phyloP scores from a whole-genome alignment of 495 filamentous ascomycete genomes.

The Lasiosphaeriaceae sp. region DNA sequence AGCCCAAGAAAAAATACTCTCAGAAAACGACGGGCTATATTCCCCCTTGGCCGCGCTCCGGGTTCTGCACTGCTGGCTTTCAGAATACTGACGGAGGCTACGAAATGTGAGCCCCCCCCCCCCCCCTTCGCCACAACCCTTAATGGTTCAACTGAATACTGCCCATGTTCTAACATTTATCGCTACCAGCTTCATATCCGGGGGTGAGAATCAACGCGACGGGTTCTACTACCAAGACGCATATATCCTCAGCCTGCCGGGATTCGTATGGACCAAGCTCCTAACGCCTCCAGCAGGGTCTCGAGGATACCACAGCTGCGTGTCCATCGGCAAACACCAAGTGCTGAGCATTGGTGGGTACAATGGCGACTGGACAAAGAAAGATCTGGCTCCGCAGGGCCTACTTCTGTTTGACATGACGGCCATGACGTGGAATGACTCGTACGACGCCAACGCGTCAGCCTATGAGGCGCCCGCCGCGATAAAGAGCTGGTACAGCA shows the following conservation, averaged over 20 bases:
- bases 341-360: slow-evolving; percentile 36
- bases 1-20: slow-evolving; percentile 27
- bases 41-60: slow-evolving; percentile 15
- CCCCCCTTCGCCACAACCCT: background rate
- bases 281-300: slow-evolving; percentile 14
- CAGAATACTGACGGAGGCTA: slow-evolving; percentile 31
- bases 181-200: slow-evolving; percentile 30
- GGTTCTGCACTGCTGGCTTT: slow-evolving; percentile 30
- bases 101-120: slow-evolving; percentile 25
- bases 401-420: slow-evolving; percentile 42
- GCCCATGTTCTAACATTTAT: background rate
- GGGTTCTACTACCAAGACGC: slow-evolving; percentile 22
- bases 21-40: slow-evolving; percentile 28
- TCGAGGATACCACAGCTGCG: slow-evolving; percentile 29
- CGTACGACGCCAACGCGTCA: slow-evolving; percentile 34
- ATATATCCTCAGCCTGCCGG: slow-evolving; percentile 43
- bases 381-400: slow-evolving; percentile 38
- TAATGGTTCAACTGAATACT: background rate
- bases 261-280: slow-evolving; percentile 41
- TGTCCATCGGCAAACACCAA: slow-evolving; percentile 34
- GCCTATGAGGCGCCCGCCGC: slow-evolving; percentile 28
- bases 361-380: slow-evolving; percentile 13
- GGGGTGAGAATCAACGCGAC: slow-evolving; percentile 22
- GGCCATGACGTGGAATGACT: slow-evolving; percentile 32
- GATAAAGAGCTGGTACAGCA: slow-evolving; percentile 30